phyloP scores from a whole-genome alignment of 2,329 filamentous ascomycete species.

The Aureobasidium sp. region DNA sequence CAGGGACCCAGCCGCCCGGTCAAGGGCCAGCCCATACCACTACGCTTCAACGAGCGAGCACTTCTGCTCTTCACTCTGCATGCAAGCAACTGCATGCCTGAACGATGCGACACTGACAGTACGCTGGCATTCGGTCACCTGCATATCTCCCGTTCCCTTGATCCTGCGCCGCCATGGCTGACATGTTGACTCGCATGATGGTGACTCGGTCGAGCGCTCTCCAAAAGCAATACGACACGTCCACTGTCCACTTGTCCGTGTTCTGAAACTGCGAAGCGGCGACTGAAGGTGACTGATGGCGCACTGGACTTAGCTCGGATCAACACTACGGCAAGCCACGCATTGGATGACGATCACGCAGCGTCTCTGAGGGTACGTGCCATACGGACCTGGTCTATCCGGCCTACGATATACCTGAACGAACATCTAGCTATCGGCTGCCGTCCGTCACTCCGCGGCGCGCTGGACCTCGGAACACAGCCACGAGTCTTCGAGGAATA shows the following conservation, averaged over 20 bases:
- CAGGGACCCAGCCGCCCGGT: slow-evolving; percentile 13
- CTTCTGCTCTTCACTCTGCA: not conserved
- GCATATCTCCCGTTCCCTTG: not conserved
- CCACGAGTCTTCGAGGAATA: not conserved
- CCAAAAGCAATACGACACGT: slow-evolving; percentile 10
- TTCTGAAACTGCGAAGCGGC: slow-evolving; percentile 11
- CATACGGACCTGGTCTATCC: not conserved
- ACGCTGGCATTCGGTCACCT: not conserved
- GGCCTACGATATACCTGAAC: not conserved
- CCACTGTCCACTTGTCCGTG: slow-evolving; percentile 6
- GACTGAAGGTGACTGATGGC: slow-evolving; percentile 5
- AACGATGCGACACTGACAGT: not conserved
- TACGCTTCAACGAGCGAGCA: not conserved
- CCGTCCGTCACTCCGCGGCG: not conserved
- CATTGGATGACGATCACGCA: slow-evolving; percentile 1
- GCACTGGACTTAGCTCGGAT: not conserved
- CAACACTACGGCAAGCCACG: not conserved
- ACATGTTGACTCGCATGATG: not conserved
- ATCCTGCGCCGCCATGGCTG: not conserved
- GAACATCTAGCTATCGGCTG: not conserved
- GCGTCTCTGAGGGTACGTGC: slow-evolving; percentile 4
- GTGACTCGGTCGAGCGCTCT: not conserved
- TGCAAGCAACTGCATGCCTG: not conserved
- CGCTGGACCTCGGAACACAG: not conserved
- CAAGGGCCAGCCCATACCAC: not conserved